phyloP scores from a whole-genome alignment of 108 stramenopile species.

The Conticribra weissflogii region DNA sequence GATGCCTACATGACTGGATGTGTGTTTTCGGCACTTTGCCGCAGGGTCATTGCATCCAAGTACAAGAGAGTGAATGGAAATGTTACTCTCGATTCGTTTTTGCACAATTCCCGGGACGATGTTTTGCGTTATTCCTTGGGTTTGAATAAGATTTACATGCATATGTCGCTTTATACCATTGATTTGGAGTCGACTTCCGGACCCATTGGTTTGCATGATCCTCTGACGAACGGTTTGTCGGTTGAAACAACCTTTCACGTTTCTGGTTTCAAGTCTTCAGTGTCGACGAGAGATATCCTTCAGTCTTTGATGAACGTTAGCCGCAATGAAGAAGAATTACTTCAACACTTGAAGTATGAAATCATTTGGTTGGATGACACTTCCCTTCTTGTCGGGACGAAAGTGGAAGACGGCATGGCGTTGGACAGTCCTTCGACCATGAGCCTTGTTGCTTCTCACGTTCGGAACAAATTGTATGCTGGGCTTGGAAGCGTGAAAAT shows the following conservation, averaged over 20 bases:
- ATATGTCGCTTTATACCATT: constrained; percentile 71
- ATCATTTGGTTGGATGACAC: constrained; percentile 82
- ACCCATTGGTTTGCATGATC: constrained; percentile 52
- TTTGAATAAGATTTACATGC: constrained; percentile 70
- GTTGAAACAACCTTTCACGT: constrained; percentile 63
- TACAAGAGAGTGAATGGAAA: constrained; percentile 2
- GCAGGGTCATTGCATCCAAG: constrained; percentile 28
- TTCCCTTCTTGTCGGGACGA: constrained; percentile 67
- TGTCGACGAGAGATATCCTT: constrained; percentile 75
- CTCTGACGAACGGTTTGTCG: constrained; percentile 61
- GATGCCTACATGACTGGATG: constrained; percentile 82
- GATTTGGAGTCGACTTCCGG: constrained; percentile 66
- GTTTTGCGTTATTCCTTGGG: constrained; percentile 46
- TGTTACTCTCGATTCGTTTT: constrained; percentile 28
- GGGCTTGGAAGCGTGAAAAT: constrained; percentile 33
- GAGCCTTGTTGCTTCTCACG: constrained; percentile 25
- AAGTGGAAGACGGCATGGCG: constrained; percentile 17
- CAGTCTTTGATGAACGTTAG: constrained; percentile 46
- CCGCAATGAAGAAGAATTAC: constrained; percentile 36
- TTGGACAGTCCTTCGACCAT: constrained; percentile 8
- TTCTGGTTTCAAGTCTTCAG: constrained; percentile 58
- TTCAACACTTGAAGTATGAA: constrained; percentile 67
- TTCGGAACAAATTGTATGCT: constrained; percentile 24
- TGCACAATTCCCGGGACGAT: constrained; percentile 34
- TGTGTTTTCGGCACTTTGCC: constrained; percentile 32